A percentile compares a stretch with the other conserved stretches of the same genome.
Conservation (phyloP, 257 asterid genomes). For the Fraxinus excelsior region DNA sequence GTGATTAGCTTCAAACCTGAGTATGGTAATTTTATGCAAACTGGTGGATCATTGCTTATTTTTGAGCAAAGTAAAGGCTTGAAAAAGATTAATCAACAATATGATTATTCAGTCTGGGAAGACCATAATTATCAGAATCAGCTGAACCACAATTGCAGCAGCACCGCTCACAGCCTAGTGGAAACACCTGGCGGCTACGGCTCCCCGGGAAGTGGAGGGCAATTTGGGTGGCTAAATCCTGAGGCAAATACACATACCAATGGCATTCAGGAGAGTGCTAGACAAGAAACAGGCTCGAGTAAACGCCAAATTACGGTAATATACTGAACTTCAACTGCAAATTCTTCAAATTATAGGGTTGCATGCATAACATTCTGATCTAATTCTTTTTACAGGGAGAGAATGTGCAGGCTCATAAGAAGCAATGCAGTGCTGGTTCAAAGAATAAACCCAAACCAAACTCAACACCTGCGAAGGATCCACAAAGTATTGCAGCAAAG, state of each 20-base stretch:
- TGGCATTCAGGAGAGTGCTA: constrained; percentile 34
- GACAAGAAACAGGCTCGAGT: constrained; percentile 36
- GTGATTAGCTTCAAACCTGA: constrained; percentile 57
- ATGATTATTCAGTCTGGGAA: constrained; percentile 63
- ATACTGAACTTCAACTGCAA: neutral
- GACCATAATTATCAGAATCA: constrained; percentile 35
- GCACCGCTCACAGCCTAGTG: constrained; percentile 30
- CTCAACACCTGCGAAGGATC: constrained; percentile 59
- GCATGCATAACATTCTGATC: neutral
- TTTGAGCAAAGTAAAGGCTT: constrained; percentile 55
- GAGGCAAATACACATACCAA: constrained; percentile 27
- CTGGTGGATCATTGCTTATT: constrained; percentile 55
- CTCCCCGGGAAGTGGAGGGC: constrained; percentile 26
- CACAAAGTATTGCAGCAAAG: constrained; percentile 95
- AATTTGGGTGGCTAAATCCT: constrained; percentile 55
- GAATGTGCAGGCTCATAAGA: constrained; percentile 55
- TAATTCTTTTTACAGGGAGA: constrained; percentile 49
- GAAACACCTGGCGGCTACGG: constrained; percentile 42
- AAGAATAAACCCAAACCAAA: constrained; percentile 50
- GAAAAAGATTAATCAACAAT: constrained; percentile 35
- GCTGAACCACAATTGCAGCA: constrained; percentile 27
- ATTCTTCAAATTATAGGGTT: neutral
- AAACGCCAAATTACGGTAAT: constrained; percentile 67
- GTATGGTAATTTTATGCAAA: constrained; percentile 37
- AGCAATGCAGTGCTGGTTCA: constrained; percentile 53